These are phyloP conservation scores for Acanthamoeba quina DNA, from an alignment of 208 protist genomes.

Conservation along the genomic window DNA sequence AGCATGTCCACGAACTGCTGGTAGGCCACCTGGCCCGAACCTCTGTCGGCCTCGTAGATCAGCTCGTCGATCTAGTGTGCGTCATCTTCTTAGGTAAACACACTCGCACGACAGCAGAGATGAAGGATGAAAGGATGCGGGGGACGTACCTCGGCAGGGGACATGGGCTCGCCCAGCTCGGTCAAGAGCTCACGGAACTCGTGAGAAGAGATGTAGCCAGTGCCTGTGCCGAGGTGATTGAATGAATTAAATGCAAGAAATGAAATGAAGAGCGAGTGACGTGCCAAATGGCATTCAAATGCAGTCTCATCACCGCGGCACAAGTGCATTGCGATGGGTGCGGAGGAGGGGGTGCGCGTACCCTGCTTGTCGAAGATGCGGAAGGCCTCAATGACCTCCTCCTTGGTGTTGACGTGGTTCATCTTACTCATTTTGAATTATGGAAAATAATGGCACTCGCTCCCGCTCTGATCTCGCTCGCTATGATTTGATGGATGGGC, in stretches of 20 bases:
- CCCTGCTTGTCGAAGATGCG: slow-evolving; percentile 88
- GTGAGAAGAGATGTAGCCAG: slow-evolving; percentile 86
- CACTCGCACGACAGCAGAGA: no score
- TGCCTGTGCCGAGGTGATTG: neutral
- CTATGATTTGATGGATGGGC: no score
- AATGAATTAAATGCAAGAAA: neutral
- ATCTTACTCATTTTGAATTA: slow-evolving; percentile 81
- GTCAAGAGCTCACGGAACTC: slow-evolving; percentile 93
- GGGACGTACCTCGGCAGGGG: slow-evolving; percentile 89
- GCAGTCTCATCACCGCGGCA: neutral
- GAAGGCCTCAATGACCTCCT: slow-evolving; percentile 91
- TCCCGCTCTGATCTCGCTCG: neutral
- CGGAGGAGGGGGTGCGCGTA: neutral
- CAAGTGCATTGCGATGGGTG: neutral
- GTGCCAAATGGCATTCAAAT: neutral
- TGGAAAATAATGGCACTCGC: neutral
- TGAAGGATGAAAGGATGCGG: neutral
- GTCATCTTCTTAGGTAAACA: no score
- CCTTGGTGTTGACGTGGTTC: slow-evolving; percentile 87
- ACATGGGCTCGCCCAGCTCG: slow-evolving; percentile 92
- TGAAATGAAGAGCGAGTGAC: no score
- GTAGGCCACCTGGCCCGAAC: slow-evolving; percentile 92
- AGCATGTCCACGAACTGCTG: slow-evolving; percentile 93
- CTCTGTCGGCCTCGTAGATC: slow-evolving; percentile 90
- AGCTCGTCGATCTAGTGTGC: slow-evolving; percentile 87